Base-by-base conservation (phyloP, 164 flowering plant species). In the Piper betle region DNA sequence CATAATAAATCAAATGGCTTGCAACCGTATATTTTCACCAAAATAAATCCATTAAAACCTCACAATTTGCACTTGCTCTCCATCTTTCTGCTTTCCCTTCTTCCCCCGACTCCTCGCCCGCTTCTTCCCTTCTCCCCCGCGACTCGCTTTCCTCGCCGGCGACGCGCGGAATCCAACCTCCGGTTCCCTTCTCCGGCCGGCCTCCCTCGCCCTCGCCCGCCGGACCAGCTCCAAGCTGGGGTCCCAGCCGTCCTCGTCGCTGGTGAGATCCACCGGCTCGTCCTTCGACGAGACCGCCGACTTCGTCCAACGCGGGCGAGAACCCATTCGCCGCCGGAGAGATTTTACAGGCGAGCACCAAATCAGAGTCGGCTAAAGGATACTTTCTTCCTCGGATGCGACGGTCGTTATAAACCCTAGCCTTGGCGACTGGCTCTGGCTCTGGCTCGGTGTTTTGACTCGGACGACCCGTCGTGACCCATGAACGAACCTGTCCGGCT, bases 231-330 rank as follows among this genome's bases (percentile, higher is more conserved):
- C 73, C 53, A 82, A 74, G 68, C 77, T 86, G 56, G 82, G 73
- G 66, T 84, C 96, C 56, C 79, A 80, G 60, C 84, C 87, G 6
- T 77, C 82, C 33, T 83, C 88, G 55, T 78, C 84, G 62, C 79
- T 77, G 53, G 71, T 71, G 68, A 72, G 69, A 37, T 66, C 55
- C 33, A 17, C 18, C 42, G n/a, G 5, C 38, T 58, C 13, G 9
- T 39, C 39, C 9, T 16, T 41, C 46, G 46, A 42, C 11, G 46
- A 20, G 57, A 53, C 11, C 37, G 20, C 15, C 20, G 20, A 5
- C 57, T 12, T 41, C 4, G 11, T 9, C 17, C 40, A 20, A 16
- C 52, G 9, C 52, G 20, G 52, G 15, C 50, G 50, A 12, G 15
- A 4, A 12, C 50, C 15, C 50, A 46, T 46, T 46, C 46, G 46